A percentile compares a stretch with the other conserved stretches of the same genome.
Conservation (phyloP, 2,329 filamentous ascomycete species). For the Phyllosticta citrichinensis region DNA sequence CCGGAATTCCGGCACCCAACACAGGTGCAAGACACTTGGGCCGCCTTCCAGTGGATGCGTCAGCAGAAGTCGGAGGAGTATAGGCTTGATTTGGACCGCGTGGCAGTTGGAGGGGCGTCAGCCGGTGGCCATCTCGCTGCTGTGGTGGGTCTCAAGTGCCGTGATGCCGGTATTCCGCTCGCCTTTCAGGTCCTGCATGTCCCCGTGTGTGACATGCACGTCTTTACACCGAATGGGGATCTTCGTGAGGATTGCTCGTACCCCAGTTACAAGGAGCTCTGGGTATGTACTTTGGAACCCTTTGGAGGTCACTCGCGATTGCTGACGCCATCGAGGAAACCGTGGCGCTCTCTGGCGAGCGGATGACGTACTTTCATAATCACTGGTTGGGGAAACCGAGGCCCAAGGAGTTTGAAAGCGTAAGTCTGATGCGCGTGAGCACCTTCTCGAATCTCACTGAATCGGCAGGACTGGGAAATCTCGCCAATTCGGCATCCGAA, state of each 20-base stretch:
- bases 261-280: conserved; percentile 18
- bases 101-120: conserved; percentile 29
- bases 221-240: conserved; percentile 26
- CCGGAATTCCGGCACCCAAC: conserved; percentile 24
- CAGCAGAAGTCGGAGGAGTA: conserved; percentile 5
- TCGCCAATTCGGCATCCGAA: conserved; percentile 30
- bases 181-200: conserved; percentile 29
- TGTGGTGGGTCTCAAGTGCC: conserved; percentile 29
- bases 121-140: conserved; percentile 32
- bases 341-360: conserved; percentile 23
- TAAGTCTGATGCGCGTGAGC: conserved; percentile 13
- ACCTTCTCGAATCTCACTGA: neutral
- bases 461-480: conserved; percentile 33
- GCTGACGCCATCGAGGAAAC: conserved; percentile 20
- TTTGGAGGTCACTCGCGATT: conserved; percentile 25
- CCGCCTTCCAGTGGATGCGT: conserved; percentile 21
- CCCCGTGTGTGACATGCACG: conserved; percentile 28
- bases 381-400: conserved; percentile 30
- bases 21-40: conserved; percentile 26
- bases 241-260: conserved; percentile 29
- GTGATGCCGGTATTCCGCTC: conserved; percentile 27
- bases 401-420: conserved; percentile 24
- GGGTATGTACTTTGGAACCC: neutral
- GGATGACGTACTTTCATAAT: conserved; percentile 32
- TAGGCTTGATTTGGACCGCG: neutral